phyloP scores from a whole-genome alignment of 2,329 filamentous ascomycete genomes.

The Ophiostoma sp. region DNA sequence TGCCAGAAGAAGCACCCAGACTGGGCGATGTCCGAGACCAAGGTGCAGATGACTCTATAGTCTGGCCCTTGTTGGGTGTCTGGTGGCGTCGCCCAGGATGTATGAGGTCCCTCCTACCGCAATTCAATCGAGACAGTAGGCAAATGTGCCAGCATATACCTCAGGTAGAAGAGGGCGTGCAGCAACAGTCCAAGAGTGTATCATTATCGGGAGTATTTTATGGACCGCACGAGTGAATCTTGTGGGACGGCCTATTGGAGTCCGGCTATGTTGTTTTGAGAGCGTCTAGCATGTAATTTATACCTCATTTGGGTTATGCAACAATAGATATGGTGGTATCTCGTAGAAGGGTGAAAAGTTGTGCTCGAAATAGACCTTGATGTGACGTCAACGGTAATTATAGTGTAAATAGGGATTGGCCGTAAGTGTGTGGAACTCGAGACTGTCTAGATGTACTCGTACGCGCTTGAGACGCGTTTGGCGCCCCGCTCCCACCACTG shows the following conservation, averaged over 20 bases:
- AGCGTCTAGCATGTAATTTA: neutral
- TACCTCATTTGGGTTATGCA: neutral
- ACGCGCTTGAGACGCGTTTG: conserved; percentile 16
- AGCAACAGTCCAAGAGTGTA: neutral
- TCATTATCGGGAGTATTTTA: neutral
- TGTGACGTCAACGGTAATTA: too few relatives aligned
- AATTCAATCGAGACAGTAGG: too few relatives aligned
- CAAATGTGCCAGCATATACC: too few relatives aligned
- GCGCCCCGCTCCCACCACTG: conserved; percentile 16
- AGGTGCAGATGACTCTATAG: conserved; percentile 20
- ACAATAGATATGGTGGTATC: neutral
- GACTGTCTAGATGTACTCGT: neutral
- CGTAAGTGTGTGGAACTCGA: conserved; percentile 11
- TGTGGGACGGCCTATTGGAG: neutral
- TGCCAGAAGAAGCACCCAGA: conserved; percentile 28
- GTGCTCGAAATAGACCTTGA: too few relatives aligned
- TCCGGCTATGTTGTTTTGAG: neutral
- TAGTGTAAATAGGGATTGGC: neutral
- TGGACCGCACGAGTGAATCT: neutral
- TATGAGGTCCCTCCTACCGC: neutral
- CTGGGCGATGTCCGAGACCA: conserved; percentile 23
- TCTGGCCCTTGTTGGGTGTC: neutral
- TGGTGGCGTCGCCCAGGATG: neutral
- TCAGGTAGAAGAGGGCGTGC: neutral
- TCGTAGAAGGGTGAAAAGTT: too few relatives aligned